Conservation (phyloP, 345 rosid genomes). For the Durio zibethinus region DNA sequence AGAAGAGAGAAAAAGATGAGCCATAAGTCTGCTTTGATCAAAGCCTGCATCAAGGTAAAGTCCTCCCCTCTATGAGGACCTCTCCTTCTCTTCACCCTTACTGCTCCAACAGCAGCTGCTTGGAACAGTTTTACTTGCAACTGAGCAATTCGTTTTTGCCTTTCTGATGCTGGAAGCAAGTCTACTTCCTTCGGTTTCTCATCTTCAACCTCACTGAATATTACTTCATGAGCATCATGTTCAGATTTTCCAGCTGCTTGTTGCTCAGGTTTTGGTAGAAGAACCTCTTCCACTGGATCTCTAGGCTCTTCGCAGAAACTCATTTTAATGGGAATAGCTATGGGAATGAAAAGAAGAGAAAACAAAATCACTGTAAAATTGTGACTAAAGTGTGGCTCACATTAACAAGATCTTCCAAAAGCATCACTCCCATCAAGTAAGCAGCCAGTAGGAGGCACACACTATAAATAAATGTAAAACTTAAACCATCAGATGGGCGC, state of each 20-base stretch:
- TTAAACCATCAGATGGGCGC: constrained; percentile 58
- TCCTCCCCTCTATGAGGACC: constrained; percentile 93
- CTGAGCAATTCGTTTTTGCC: constrained; percentile 77
- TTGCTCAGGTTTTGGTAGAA: constrained; percentile 43
- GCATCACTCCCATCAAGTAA: constrained; percentile 89
- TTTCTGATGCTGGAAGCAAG: constrained; percentile 77
- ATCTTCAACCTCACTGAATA: constrained; percentile 90
- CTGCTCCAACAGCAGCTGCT: constrained; percentile 93
- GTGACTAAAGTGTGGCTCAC: constrained; percentile 45
- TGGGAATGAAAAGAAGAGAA: constrained; percentile 60
- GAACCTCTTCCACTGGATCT: constrained; percentile 51
- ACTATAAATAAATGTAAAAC: constrained; percentile 66
- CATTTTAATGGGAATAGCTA: constrained; percentile 57
- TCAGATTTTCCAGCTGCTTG: constrained; percentile 48
- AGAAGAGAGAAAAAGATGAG: constrained; percentile 81
- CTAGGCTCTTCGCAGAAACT: constrained; percentile 45
- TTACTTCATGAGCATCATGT: constrained; percentile 44
- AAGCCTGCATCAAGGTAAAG: constrained; percentile 81
- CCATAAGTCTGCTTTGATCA: constrained; percentile 95
- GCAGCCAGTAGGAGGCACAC: constrained; percentile 81
- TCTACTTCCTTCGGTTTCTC: constrained; percentile 89
- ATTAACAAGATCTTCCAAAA: constrained; percentile 69
- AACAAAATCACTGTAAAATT: constrained; percentile 57
- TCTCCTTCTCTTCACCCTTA: constrained; percentile 74
- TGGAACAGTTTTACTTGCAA: constrained; percentile 75